Conservation (phyloP, 352 stramenopile genomes). For the Thalassiosira exigua region DNA sequence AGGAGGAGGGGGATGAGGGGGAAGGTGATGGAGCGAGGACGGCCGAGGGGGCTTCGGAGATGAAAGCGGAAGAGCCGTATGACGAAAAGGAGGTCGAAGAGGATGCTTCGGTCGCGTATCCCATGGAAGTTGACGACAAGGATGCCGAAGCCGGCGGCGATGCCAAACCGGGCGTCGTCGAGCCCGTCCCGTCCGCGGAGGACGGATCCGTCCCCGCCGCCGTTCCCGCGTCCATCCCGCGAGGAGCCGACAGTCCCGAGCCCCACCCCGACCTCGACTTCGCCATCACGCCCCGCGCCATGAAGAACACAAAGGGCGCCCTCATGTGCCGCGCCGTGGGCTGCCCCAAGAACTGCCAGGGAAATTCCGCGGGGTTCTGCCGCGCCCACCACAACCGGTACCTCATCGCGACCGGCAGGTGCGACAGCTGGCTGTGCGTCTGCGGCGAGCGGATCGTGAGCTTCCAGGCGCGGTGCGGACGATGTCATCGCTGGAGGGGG, state of each 20-base stretch:
- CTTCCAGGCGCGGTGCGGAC: slow-evolving; percentile 16
- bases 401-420: slow-evolving; percentile 28
- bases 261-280: slow-evolving; percentile 10
- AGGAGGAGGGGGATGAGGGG: slow-evolving; percentile 5
- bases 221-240: background rate
- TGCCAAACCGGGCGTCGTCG: background rate
- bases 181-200: background rate
- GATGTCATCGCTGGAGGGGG: slow-evolving; percentile 35
- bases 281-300: background rate
- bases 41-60: background rate
- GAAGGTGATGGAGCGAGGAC: background rate
- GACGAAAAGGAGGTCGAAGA: background rate
- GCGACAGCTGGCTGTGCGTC: slow-evolving; percentile 16
- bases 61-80: background rate
- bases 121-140: too few relatives aligned
- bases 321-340: slow-evolving; percentile 15
- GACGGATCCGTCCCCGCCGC: background rate
- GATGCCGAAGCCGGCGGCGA: background rate
- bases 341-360: slow-evolving; percentile 31
- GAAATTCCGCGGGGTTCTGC: slow-evolving; percentile 30
- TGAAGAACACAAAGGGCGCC: slow-evolving; percentile 16
- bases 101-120: background rate
- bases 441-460: slow-evolving; percentile 31
- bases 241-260: background rate
- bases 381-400: slow-evolving; percentile 28